Conservation (phyloP, 768 basidiomycete genomes). For the Candolleomyces eurysporus region DNA sequence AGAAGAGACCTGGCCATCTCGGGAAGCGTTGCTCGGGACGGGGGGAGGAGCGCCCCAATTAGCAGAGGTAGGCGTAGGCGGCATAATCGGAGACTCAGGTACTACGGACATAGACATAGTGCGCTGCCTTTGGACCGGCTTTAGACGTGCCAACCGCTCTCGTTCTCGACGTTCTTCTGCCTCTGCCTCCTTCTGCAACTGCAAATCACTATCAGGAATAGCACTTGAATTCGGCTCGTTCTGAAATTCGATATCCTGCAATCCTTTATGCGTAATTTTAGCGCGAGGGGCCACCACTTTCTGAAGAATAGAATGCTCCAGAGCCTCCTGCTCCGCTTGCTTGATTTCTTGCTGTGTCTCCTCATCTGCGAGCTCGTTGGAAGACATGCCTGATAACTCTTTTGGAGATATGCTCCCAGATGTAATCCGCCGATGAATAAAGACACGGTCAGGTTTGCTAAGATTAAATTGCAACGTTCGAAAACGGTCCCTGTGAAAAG, state of each 20-base stretch:
- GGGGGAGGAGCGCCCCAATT: constrained; percentile 65
- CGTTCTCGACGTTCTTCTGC: constrained; percentile 69
- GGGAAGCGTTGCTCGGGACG: constrained; percentile 45
- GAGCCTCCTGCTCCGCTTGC: constrained; percentile 75
- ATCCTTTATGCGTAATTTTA: constrained; percentile 91
- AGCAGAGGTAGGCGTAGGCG: constrained; percentile 33
- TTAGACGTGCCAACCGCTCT: constrained; percentile 64
- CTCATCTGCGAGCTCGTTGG: constrained; percentile 86
- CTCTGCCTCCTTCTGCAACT: constrained; percentile 60
- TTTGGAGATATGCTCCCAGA: constrained; percentile 61
- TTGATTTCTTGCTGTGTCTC: constrained; percentile 82
- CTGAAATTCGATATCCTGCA: constrained; percentile 82
- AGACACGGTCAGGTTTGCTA: constrained; percentile 75
- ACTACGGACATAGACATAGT: constrained; percentile 61
- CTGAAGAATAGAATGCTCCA: constrained; percentile 82
- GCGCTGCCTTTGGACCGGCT: constrained; percentile 47
- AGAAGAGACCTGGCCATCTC: constrained; percentile 14
- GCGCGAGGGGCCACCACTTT: constrained; percentile 64
- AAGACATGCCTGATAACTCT: constrained; percentile 81
- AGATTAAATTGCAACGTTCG: constrained; percentile 88
- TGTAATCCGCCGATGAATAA: constrained; percentile 77
- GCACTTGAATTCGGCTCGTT: constrained; percentile 47
- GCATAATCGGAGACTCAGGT: constrained; percentile 66
- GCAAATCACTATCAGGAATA: constrained; percentile 51
- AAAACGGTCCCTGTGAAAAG: constrained; percentile 71